phyloP scores from a whole-genome alignment of 176 grass and related monocot genomes.

The Zoysia pacifica region DNA sequence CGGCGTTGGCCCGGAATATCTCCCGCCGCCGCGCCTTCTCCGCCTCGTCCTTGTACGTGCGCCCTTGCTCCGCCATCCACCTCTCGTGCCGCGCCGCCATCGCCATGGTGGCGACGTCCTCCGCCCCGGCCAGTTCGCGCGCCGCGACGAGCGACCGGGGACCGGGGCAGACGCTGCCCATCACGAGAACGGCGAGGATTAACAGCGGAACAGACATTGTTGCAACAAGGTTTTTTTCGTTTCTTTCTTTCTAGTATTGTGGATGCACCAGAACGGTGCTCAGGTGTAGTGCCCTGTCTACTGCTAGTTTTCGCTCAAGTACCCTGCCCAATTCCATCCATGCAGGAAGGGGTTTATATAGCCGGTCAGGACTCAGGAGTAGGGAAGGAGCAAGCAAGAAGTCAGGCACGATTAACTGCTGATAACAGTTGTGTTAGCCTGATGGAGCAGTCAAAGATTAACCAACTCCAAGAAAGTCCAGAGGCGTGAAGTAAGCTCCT shows the following conservation, averaged over 20 bases:
- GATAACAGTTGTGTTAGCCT: constrained; percentile 5
- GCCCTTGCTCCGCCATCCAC: constrained; percentile 66
- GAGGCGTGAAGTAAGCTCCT: constrained; percentile 56
- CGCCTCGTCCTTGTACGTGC: constrained; percentile 43
- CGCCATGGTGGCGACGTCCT: background rate
- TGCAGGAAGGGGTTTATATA: constrained; percentile 52
- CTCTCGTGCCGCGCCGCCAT: constrained; percentile 56
- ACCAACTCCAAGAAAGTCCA: background rate
- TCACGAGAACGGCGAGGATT: constrained; percentile 11
- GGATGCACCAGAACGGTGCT: background rate
- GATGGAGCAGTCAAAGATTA: constrained; percentile 20
- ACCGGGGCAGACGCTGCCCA: background rate
- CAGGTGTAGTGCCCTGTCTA: background rate
- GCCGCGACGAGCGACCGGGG: background rate
- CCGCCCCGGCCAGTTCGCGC: constrained; percentile 13
- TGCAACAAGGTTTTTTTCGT: background rate
- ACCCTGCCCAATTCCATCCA: constrained; percentile 14
- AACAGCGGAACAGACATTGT: constrained; percentile 35
- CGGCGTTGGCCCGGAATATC: constrained; percentile 50
- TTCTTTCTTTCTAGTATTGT: background rate
- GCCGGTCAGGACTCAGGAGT: background rate
- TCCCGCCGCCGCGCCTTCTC: constrained; percentile 54
- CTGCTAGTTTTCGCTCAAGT: constrained; percentile 4
- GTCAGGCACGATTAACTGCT: constrained; percentile 33
- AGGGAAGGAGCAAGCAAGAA: background rate